Percentiles rank a stretch among this genome's conserved stretches.
phyloP scores from a whole-genome alignment of 495 filamentous ascomycete genomes.

The Tuber microsphaerosporum region DNA sequence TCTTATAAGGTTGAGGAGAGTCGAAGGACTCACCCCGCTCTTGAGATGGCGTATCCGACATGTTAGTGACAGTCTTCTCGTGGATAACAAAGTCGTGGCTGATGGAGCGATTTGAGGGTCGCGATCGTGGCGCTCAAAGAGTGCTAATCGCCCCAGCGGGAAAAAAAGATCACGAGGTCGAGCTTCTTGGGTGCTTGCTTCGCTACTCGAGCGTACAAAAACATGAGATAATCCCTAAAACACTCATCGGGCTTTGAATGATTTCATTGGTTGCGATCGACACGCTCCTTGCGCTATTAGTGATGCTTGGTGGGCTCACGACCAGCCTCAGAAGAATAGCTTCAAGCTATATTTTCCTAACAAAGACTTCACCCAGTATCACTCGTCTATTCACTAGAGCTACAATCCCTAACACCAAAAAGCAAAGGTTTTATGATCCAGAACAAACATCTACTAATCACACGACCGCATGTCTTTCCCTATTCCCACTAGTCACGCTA shows the following conservation, averaged over 20 bases:
- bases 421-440: not conserved
- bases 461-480: constrained; percentile 14
- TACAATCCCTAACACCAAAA: not conserved
- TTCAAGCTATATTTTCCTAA: not conserved
- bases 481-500: not conserved
- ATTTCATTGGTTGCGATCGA: not conserved
- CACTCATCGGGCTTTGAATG: not conserved
- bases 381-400: not conserved
- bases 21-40: not conserved
- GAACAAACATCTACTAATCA: constrained; percentile 7
- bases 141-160: not conserved
- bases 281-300: not conserved
- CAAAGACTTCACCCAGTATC: not conserved
- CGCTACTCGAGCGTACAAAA: not conserved
- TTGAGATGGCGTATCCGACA: constrained; percentile 3
- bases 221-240: not conserved
- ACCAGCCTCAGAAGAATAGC: not conserved
- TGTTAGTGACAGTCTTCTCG: not conserved
- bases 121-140: not conserved
- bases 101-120: not conserved
- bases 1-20: not conserved
- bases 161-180: not conserved
- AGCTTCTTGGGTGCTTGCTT: not conserved
- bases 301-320: not conserved
- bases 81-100: not conserved